These are phyloP conservation scores for Nymphaea colorata DNA, from an alignment of 164 flowering plant species.

Conservation along the genomic window DNA sequence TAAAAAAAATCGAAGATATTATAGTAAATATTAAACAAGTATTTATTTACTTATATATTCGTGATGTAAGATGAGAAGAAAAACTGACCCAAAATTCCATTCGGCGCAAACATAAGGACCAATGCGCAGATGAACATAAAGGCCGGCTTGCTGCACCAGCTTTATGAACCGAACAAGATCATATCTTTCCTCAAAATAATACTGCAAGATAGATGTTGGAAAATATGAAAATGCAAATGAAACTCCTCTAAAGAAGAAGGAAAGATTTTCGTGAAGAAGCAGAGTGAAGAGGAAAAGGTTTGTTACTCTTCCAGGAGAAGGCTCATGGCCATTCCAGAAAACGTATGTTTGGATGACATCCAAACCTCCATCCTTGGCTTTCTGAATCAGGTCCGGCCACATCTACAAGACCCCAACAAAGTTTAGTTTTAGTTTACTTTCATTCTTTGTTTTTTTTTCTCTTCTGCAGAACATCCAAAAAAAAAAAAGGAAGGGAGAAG, in stretches of 20 bases:
- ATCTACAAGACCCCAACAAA: slow-evolving; percentile 33
- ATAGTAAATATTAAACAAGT: not conserved
- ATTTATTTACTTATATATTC: not conserved
- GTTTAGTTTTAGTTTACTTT: not conserved
- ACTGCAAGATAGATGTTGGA: slow-evolving; percentile 21
- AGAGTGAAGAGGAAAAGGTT: not conserved
- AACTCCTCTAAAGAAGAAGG: not conserved
- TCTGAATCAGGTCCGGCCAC: slow-evolving; percentile 80
- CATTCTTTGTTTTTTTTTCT: not conserved
- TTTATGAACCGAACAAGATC: slow-evolving; percentile 67
- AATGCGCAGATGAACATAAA: slow-evolving; percentile 69
- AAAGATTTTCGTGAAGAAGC: not conserved
- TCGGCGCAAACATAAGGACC: slow-evolving; percentile 83
- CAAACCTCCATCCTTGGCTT: slow-evolving; percentile 80
- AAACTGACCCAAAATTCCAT: slow-evolving; percentile 73
- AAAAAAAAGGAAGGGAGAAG: slow-evolving; percentile 8
- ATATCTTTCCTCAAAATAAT: slow-evolving; percentile 67
- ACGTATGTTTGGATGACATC: slow-evolving; percentile 79
- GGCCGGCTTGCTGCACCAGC: slow-evolving; percentile 66
- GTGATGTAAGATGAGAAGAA: not conserved
- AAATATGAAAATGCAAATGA: too few species aligned
- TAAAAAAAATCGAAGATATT: not conserved
- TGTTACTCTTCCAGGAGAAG: slow-evolving; percentile 59
- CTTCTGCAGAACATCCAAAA: not conserved
- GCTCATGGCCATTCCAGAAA: slow-evolving; percentile 86